These are phyloP conservation scores for Nitzschia sp. DNA, from an alignment of 108 stramenopile species.

Conservation along the genomic window DNA sequence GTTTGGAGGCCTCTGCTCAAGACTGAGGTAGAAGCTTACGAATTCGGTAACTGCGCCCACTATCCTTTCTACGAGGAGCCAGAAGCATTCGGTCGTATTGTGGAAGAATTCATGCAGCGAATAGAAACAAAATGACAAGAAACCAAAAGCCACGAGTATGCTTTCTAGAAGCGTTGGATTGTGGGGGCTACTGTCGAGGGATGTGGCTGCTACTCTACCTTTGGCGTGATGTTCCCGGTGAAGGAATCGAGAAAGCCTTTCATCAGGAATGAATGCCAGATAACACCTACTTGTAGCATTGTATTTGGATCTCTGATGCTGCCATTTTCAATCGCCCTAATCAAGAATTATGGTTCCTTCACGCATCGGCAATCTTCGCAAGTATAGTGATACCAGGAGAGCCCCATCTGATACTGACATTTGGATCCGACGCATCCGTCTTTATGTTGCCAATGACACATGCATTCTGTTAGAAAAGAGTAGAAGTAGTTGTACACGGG, in stretches of 20 bases:
- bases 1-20: conserved; percentile 1
- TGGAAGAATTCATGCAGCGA: background rate
- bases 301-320: no score
- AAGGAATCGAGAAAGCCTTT: no score
- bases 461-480: conserved; percentile 66
- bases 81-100: background rate
- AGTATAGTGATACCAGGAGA: conserved; percentile 83
- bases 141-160: no score
- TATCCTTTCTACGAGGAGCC: conserved; percentile 1
- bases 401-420: conserved; percentile 76
- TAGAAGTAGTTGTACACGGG: background rate
- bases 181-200: no score
- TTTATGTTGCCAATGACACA: conserved; percentile 86
- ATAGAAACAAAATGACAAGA: background rate
- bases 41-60: background rate
- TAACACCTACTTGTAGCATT: no score
- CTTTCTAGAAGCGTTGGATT: no score
- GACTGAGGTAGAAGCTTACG: background rate
- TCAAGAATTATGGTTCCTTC: conserved; percentile 51
- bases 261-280: no score
- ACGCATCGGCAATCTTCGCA: conserved; percentile 83
- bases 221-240: no score
- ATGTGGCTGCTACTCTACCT: no score
- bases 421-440: conserved; percentile 71
- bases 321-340: no score